Percentiles rank a stretch among this genome's conserved stretches.
Evolutionary conservation across 2,329 filamentous ascomycete species (phyloP).

Genomic region (Xylaria sp.): DNA sequence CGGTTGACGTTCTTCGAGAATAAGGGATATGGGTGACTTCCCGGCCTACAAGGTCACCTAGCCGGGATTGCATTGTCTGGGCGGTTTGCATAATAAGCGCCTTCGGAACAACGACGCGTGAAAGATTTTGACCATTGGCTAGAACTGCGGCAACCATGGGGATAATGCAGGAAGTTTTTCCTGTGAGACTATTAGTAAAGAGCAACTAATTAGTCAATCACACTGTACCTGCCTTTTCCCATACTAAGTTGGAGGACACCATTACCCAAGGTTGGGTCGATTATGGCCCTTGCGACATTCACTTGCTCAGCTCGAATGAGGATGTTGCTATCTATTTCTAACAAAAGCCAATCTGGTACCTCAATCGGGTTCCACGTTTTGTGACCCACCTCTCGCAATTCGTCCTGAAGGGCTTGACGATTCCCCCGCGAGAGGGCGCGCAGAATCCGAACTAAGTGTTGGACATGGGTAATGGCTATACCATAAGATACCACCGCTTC

Average conservation of each 20-base stretch:
- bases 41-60: conserved; percentile 66
- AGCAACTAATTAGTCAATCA: not conserved
- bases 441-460: conserved; percentile 57
- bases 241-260: conserved; percentile 75
- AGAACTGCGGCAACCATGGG: conserved; percentile 61
- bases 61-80: conserved; percentile 62
- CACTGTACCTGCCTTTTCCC: conserved; percentile 58
- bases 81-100: conserved; percentile 68
- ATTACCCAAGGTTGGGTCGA: conserved; percentile 64
- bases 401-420: conserved; percentile 51
- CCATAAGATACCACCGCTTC: conserved; percentile 57
- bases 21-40: conserved; percentile 67
- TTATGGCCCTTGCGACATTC: conserved; percentile 69
- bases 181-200: conserved; percentile 45
- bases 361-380: conserved; percentile 64
- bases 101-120: conserved; percentile 67
- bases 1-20: conserved; percentile 60
- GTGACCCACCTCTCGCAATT: conserved; percentile 62
- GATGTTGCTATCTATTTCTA: conserved; percentile 74
- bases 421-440: conserved; percentile 45
- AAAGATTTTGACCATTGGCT: conserved; percentile 58
- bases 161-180: conserved; percentile 69
- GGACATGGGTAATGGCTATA: conserved; percentile 55
- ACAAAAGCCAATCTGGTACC: conserved; percentile 70
- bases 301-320: conserved; percentile 71